Evolutionary conservation across 2,329 filamentous ascomycete genomes (phyloP), one percentile per base, ranked within the genome.

Genomic region (Cadophora malorum): DNA sequence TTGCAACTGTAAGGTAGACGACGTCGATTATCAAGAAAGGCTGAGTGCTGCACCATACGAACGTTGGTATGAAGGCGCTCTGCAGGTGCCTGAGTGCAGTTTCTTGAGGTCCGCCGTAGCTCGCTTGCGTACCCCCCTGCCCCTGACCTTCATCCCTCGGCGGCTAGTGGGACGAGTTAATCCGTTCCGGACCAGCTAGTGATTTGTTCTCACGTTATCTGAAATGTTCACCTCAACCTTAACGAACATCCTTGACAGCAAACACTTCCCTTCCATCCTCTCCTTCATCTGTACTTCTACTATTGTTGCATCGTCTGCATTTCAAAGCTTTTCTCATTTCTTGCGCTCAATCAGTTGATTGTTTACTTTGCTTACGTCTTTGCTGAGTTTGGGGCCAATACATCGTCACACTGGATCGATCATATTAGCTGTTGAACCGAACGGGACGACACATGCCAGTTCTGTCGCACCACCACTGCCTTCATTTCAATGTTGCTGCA

Each of bases 11-110:
- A 47, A 35, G 45, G 63, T 50, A 41, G n/a, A 35, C 16, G 21
- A 25, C 9, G 38, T 59, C 21, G 64, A 67, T 67, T 60, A 65
- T 65, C 47, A 53, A 61, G 55, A 59, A 59, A 61, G 41, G n/a
- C 33, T 1, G n/a, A 23, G 56, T 23, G 55, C 12, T n/a, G 49
- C 49, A 28, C 49, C 49, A 52, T 52, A 52, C 49, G 25, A 23
- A 28, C 4, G 23, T 12, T 23, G 33, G 45, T 5, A 49, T 28
- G 35, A 47, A 16, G 21, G 41, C 55, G 25, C 31, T 65, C 50
- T 64, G 49, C 28, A 28, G 55, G 23, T 28, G 50, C 50, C 9
- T 14, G 10, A 25, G 50, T 31, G 50, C 50, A 53, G 25, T 53
- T 31, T 31, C 50, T 28, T 33, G 5, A 9, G 28, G 23, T 12